Evolutionary conservation across 495 filamentous ascomycete species (phyloP).

Genomic region (Aspergillus saccharolyticus): DNA sequence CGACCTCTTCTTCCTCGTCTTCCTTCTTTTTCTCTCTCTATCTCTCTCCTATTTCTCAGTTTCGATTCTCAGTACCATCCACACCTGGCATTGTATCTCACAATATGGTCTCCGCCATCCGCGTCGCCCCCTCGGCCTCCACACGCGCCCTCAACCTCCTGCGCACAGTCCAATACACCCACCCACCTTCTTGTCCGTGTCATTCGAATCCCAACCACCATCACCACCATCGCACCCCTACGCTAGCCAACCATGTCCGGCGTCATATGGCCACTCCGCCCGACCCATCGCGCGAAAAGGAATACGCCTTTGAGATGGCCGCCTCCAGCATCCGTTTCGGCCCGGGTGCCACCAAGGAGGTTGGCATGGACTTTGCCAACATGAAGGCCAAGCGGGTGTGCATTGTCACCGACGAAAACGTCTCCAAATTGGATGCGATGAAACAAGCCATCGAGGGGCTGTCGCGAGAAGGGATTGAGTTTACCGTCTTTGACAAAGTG

Average conservation of each 20-base stretch:
- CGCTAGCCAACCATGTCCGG: constrained; percentile 51
- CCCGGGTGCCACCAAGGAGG: constrained; percentile 87
- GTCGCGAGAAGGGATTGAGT: constrained; percentile 69
- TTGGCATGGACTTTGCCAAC: constrained; percentile 98
- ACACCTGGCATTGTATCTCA: no score
- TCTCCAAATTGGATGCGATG: constrained; percentile 78
- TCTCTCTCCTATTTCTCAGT: not conserved
- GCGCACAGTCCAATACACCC: constrained; percentile 81
- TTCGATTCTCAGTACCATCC: no score
- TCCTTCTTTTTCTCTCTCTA: constrained; percentile 8
- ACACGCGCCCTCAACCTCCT: constrained; percentile 75
- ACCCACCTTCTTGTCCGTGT: constrained; percentile 87
- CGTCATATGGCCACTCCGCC: constrained; percentile 68
- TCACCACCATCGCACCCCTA: constrained; percentile 51
- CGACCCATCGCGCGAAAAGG: constrained; percentile 69
- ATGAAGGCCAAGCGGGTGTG: constrained; percentile 80
- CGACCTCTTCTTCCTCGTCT: constrained; percentile 9
- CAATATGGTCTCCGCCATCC: constrained; percentile 50
- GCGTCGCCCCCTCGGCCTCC: constrained; percentile 64
- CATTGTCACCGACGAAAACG: constrained; percentile 82
- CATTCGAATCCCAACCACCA: constrained; percentile 79
- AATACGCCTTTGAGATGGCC: constrained; percentile 98
- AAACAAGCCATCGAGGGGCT: constrained; percentile 74
- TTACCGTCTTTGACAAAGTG: constrained; percentile 71
- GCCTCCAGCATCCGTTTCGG: constrained; percentile 92